phyloP scores from a whole-genome alignment of 345 rosid genomes.

The Eucalyptus regnans region DNA sequence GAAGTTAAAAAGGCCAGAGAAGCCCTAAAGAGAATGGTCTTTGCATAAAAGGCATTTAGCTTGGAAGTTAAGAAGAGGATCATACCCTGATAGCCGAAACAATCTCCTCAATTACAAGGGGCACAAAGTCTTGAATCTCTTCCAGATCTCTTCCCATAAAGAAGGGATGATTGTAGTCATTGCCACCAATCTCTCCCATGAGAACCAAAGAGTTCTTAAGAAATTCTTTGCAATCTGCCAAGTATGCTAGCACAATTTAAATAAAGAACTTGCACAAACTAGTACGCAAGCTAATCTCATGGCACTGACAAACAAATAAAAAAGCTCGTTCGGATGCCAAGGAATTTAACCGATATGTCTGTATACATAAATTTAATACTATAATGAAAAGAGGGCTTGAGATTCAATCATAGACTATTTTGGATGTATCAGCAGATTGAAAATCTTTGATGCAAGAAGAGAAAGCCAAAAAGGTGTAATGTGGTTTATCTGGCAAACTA shows the following conservation, averaged over 20 bases:
- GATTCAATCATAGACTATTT: not conserved
- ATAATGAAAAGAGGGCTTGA: not conserved
- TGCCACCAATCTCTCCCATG: conserved; percentile 53
- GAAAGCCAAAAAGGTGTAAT: not conserved
- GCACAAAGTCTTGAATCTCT: conserved; percentile 13
- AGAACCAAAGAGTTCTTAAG: conserved; percentile 21
- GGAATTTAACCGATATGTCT: not conserved
- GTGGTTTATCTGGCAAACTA: not conserved
- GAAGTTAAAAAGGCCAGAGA: not conserved
- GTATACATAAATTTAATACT: not conserved
- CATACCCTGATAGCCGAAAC: conserved; percentile 22
- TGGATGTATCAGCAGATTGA: not conserved
- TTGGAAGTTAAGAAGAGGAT: not conserved
- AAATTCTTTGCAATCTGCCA: conserved; percentile 18
- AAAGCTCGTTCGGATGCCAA: accelerated
- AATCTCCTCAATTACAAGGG: conserved; percentile 16
- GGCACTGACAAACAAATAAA: not conserved
- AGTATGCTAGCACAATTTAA: not conserved
- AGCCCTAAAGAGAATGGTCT: not conserved
- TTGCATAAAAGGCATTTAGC: not conserved
- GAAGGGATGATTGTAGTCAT: conserved; percentile 26
- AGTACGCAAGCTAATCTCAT: not conserved
- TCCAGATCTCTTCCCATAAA: not conserved
- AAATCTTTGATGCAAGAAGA: not conserved
- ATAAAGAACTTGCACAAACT: not conserved